Conservation (phyloP, 345 rosid genomes). For the Alliaria petiolata region DNA sequence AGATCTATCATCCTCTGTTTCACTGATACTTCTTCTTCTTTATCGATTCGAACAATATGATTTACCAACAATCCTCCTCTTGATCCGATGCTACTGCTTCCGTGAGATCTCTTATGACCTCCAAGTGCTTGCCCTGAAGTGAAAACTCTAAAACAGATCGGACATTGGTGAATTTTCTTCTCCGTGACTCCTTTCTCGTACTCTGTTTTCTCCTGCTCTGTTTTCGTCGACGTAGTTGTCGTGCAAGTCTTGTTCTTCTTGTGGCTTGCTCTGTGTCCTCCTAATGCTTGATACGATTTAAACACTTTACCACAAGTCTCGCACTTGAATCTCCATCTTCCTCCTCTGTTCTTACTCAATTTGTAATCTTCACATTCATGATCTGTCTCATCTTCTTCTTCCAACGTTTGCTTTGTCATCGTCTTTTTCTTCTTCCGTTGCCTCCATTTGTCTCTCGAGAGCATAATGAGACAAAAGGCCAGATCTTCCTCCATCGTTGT, state of each 20-base stretch:
- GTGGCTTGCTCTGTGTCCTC: conserved; percentile 95
- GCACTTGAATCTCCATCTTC: conserved; percentile 54
- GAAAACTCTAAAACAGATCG: conserved; percentile 78
- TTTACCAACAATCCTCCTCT: background rate
- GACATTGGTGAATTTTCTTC: conserved; percentile 71
- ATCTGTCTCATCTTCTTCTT: conserved; percentile 31
- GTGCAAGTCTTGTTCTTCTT: conserved; percentile 49
- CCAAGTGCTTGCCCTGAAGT: conserved; percentile 96
- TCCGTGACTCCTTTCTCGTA: conserved; percentile 33
- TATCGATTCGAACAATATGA: background rate
- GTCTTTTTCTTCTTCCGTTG: conserved; percentile 33
- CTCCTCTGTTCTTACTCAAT: conserved; percentile 31
- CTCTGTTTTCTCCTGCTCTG: no score
- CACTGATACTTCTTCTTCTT: conserved; percentile 24
- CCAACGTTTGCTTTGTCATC: conserved; percentile 3
- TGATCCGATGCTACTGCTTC: conserved; percentile 5
- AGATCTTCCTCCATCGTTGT: conserved; percentile 81
- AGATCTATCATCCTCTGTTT: conserved; percentile 69
- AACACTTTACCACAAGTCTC: conserved; percentile 78
- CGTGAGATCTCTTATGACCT: conserved; percentile 94
- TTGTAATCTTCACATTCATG: conserved; percentile 40
- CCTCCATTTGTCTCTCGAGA: conserved; percentile 78
- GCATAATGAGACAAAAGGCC: conserved; percentile 93
- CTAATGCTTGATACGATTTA: conserved; percentile 88
- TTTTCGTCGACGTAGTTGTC: background rate